These are phyloP conservation scores for Hirschfeldia incana DNA, from an alignment of 345 rosid genomes.

Conservation along the genomic window DNA sequence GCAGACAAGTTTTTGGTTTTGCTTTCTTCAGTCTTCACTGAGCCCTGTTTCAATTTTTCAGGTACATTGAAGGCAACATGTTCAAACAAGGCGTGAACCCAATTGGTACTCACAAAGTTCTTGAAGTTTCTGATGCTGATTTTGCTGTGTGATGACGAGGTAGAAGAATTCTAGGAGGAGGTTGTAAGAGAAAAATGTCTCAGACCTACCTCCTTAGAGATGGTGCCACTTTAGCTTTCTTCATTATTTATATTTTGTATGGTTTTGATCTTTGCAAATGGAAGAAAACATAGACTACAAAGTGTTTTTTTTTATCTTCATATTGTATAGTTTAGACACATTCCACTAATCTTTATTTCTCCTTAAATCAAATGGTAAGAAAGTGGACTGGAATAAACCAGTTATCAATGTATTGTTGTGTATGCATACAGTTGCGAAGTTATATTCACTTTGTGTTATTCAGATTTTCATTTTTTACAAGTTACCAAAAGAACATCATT, in stretches of 20 bases:
- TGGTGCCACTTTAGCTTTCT: conserved; percentile 26
- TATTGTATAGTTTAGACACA: conserved; percentile 34
- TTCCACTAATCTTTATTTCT: conserved; percentile 23
- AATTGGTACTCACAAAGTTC: conserved; percentile 77
- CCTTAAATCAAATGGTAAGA: conserved; percentile 9
- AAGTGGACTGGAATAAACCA: neutral
- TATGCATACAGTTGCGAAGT: conserved; percentile 10
- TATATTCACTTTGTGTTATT: neutral
- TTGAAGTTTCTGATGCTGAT: conserved; percentile 88
- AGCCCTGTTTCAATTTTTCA: conserved; percentile 31
- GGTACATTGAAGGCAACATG: conserved; percentile 89
- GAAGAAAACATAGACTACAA: conserved; percentile 28
- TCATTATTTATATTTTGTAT: conserved; percentile 17
- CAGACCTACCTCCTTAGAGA: conserved; percentile 24
- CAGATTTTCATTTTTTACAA: neutral
- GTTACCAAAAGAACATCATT: neutral
- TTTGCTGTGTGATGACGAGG: conserved; percentile 50
- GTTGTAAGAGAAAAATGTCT: conserved; percentile 27
- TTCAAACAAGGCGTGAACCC: conserved; percentile 86
- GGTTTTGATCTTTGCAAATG: conserved; percentile 28
- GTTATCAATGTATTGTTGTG: neutral
- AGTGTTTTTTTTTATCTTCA: neutral
- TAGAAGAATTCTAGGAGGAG: conserved; percentile 24
- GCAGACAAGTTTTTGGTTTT: conserved; percentile 11
- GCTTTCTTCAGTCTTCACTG: neutral